A percentile compares a stretch with the other conserved stretches of the same genome.
These are phyloP conservation scores for Trichoderma sp. DNA, from an alignment of 2,329 filamentous ascomycete genomes.

Conservation along the genomic window DNA sequence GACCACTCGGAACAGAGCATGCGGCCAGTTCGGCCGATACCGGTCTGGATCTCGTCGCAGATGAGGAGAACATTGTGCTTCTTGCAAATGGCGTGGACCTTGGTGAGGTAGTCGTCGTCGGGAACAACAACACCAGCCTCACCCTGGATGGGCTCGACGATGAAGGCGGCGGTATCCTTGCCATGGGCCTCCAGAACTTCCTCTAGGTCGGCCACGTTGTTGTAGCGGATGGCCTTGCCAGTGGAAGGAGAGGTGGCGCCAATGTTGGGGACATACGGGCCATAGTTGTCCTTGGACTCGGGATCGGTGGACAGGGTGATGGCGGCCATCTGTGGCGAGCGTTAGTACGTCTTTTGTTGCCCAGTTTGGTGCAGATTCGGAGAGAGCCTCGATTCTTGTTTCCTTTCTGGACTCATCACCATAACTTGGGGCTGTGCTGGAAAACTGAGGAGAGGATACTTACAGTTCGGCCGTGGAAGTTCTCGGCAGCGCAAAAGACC, in stretches of 20 bases:
- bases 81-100: conserved; percentile 82
- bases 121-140: conserved; percentile 97
- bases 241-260: conserved; percentile 76
- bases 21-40: conserved; percentile 90
- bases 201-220: conserved; percentile 79
- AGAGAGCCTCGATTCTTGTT: neutral
- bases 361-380: neutral
- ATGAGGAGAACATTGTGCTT: conserved; percentile 96
- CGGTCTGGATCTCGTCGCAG: conserved; percentile 98
- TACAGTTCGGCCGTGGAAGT: conserved; percentile 95
- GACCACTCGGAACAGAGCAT: conserved; percentile 95
- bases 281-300: conserved; percentile 95
- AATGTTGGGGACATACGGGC: conserved; percentile 88
- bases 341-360: neutral
- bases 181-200: conserved; percentile 78
- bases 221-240: conserved; percentile 76
- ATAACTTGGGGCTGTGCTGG: neutral
- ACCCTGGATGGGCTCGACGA: conserved; percentile 95
- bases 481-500: conserved; percentile 82
- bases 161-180: conserved; percentile 83
- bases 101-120: conserved; percentile 80
- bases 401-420: neutral
- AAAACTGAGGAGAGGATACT: conserved; percentile 38
- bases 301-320: conserved; percentile 95
- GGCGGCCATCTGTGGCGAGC: conserved; percentile 70